Base-by-base conservation (phyloP, 2,329 filamentous ascomycete genomes). In the Leptographium lundbergii region DNA sequence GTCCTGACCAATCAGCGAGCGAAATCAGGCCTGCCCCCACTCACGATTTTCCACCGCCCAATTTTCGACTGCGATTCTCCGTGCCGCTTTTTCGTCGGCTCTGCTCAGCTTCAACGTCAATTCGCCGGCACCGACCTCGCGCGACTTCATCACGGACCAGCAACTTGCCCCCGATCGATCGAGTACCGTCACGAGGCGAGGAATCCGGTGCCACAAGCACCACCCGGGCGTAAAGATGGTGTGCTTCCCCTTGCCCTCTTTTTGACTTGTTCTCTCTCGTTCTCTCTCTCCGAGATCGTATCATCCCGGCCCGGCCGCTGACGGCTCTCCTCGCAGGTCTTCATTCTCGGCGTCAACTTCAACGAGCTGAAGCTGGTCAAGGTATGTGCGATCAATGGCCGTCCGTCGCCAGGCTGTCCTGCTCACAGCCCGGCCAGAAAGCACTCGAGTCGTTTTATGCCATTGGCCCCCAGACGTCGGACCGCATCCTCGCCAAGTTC, bases 341-440 rank as follows among this genome's bases (percentile, higher is more conserved):
- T 94, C 77, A 86, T 97, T 68, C 80, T 92, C 69, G 89, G 89
- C 67, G 79, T 89, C 77, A 91, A 88, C 77, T 96, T 97, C 77
- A 77, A 82, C 66, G 91, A 96, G 75, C 75, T 78, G 68, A 86
- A 86, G 73, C 82, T 96, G 69, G 86, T 97, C 71, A 87, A 88
- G 79, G 90, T 89, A 83, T 71, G 75, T 39, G 36, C 36, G 17
- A 17, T 17, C 36, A 17, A 25, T 54, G 54, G 61, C 24, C 47
- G 47, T 56, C 48, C 34, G 11, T 17, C n/a, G 47, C 32, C 54
- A 57, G 5, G 6, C 32, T 34, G 32, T 34, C n/a, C 32, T 29
- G 19, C 47, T 51, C 45, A 47, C 27, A 17, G 59, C 57, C n/a
- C 6, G 32, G 2, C 3, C 63, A 83, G 86, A 85, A 83, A 79